These are phyloP conservation scores for Diaporthe citrichinensis DNA, from an alignment of 2,329 filamentous ascomycete species.

Conservation along the genomic window DNA sequence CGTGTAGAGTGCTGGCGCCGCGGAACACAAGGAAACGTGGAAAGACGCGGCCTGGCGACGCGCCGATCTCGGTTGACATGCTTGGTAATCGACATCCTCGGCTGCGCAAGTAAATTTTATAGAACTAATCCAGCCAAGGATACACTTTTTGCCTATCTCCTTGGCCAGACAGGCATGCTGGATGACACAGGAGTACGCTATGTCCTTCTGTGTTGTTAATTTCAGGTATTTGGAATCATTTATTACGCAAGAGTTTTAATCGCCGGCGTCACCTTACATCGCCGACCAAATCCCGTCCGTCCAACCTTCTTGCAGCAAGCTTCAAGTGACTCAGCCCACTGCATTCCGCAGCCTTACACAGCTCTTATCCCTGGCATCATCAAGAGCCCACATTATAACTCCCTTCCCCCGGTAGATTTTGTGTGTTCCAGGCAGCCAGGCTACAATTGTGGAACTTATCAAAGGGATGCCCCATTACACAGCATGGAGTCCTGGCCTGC, in stretches of 20 bases:
- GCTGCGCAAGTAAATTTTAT: neutral
- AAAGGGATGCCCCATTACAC: neutral
- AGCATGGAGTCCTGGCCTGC: neutral
- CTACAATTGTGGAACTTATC: neutral
- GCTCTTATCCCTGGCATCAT: neutral
- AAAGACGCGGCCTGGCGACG: constrained; percentile 17
- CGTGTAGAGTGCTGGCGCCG: constrained; percentile 10
- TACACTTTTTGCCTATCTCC: neutral
- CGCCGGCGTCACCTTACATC: neutral
- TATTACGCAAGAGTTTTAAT: constrained; percentile 11
- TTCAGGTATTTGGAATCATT: constrained; percentile 25
- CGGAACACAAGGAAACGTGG: neutral
- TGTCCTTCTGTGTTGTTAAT: constrained; percentile 2
- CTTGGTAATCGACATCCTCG: constrained; percentile 30
- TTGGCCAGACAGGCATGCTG: constrained; percentile 8
- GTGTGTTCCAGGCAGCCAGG: neutral
- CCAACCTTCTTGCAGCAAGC: constrained; percentile 12
- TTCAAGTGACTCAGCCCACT: constrained; percentile 9
- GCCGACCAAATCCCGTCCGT: constrained; percentile 5
- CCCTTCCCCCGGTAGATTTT: neutral
- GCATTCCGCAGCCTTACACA: neutral
- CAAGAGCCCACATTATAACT: neutral
- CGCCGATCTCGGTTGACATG: constrained; percentile 22
- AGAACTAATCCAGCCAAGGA: neutral
- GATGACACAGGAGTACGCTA: neutral